Evolutionary conservation across 768 basidiomycete genomes (phyloP).

Genomic region (Collybia sp.): DNA sequence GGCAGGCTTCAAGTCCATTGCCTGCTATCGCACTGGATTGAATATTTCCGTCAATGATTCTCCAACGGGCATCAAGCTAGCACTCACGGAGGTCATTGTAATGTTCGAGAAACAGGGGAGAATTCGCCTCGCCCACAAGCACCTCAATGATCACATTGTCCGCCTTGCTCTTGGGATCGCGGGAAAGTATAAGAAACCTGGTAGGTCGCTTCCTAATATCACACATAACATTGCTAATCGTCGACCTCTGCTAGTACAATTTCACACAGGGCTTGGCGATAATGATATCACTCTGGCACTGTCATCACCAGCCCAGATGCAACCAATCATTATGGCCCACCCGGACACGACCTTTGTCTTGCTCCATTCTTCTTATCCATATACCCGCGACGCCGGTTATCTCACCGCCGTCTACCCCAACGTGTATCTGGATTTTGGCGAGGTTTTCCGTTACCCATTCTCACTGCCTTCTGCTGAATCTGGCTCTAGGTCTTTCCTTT

Average conservation of each 20-base stretch:
- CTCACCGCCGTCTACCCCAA: slow-evolving; percentile 67
- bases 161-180: slow-evolving; percentile 49
- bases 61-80: slow-evolving; percentile 21
- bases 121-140: slow-evolving; percentile 55
- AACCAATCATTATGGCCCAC: slow-evolving; percentile 61
- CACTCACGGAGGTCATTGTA: slow-evolving; percentile 24
- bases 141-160: slow-evolving; percentile 65
- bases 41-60: slow-evolving; percentile 34
- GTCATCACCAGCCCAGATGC: slow-evolving; percentile 63
- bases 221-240: not conserved
- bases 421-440: slow-evolving; percentile 78
- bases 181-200: slow-evolving; percentile 50
- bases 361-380: slow-evolving; percentile 76
- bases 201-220: slow-evolving; percentile 26
- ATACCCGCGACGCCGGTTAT: slow-evolving; percentile 74
- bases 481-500: slow-evolving; percentile 62
- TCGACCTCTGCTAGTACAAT: slow-evolving; percentile 54
- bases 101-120: slow-evolving; percentile 28
- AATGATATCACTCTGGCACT: slow-evolving; percentile 56
- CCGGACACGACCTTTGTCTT: slow-evolving; percentile 61
- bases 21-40: slow-evolving; percentile 76
- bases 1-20: slow-evolving; percentile 70
- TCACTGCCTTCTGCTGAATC: not conserved
- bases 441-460: slow-evolving; percentile 27
- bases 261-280: slow-evolving; percentile 81